Conservation (phyloP, 2,329 filamentous ascomycete genomes). For the Colletotrichum liriopes region DNA sequence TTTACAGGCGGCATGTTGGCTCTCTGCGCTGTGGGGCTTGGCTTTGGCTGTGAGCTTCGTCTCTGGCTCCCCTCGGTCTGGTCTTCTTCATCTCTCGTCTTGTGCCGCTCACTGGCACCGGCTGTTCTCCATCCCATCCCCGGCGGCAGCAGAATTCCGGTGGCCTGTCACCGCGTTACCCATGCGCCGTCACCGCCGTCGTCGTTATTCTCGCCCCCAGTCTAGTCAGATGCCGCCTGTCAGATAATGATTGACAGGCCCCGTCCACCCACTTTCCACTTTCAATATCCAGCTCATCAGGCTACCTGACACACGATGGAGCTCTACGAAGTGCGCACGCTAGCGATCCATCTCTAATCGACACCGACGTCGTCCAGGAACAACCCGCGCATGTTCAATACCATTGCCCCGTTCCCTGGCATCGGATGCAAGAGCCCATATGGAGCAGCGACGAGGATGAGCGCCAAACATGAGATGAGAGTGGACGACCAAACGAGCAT, state of each 20-base stretch:
- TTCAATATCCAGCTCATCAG: constrained; percentile 17
- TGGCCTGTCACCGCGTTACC: not conserved
- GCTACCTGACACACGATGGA: constrained; percentile 25
- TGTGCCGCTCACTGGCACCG: not conserved
- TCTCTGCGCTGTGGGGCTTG: not conserved
- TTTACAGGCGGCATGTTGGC: not conserved
- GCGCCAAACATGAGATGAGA: constrained; percentile 22
- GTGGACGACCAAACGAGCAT: constrained; percentile 21
- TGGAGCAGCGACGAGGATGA: constrained; percentile 7
- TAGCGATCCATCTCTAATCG: not conserved
- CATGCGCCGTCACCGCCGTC: not conserved
- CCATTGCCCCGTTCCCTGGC: not conserved
- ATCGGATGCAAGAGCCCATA: constrained; percentile 24
- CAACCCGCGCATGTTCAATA: not conserved
- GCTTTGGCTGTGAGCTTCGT: not conserved
- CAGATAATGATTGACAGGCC: constrained; percentile 35
- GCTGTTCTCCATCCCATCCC: not conserved
- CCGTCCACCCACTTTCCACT: constrained; percentile 29
- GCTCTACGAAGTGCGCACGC: not conserved
- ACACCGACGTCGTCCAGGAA: not conserved
- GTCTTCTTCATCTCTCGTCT: constrained; percentile 5
- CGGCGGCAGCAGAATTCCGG: not conserved
- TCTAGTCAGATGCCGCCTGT: constrained; percentile 15
- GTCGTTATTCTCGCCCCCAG: constrained; percentile 10
- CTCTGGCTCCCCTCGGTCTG: not conserved